phyloP scores from a whole-genome alignment of 164 flowering plant genomes.

The Vitis vinifera region DNA sequence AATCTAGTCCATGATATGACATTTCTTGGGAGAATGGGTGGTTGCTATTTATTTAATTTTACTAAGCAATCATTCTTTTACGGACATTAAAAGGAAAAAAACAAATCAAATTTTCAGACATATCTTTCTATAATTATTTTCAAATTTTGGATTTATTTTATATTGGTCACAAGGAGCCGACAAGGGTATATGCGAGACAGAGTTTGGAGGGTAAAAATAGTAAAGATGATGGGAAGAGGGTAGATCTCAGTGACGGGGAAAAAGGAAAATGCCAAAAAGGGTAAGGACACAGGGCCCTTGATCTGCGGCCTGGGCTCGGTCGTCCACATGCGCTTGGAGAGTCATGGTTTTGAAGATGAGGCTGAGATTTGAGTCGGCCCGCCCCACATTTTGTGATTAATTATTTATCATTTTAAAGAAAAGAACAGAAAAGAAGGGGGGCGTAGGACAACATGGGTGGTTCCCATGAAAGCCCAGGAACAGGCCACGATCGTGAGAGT shows the following conservation, averaged over 20 bases:
- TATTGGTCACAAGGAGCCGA: not conserved
- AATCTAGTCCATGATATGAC: no score
- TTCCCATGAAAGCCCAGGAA: slow-evolving; percentile 7
- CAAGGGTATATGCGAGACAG: not conserved
- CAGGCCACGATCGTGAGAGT: not conserved
- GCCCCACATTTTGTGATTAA: not conserved
- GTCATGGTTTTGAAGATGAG: slow-evolving; percentile 6
- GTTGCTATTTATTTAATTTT: no score
- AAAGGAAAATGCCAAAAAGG: not conserved
- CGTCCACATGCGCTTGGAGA: slow-evolving; percentile 21
- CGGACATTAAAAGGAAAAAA: no score
- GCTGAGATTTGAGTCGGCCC: slow-evolving; percentile 17
- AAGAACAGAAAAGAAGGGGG: no score
- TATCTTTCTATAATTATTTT: no score
- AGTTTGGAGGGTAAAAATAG: not conserved
- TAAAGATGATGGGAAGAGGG: not conserved
- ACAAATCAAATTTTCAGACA: no score
- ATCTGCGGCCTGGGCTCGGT: slow-evolving; percentile 15
- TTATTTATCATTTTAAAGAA: no score
- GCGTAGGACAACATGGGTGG: slow-evolving; percentile 13
- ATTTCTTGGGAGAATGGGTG: no score
- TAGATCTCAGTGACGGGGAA: not conserved
- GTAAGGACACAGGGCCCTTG: slow-evolving; percentile 3
- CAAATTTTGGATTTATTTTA: no score
- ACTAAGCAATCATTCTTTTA: no score